Evolutionary conservation across 305 asterid species (phyloP), one percentile per base, ranked within the genome.

Genomic region (Solanum hybrid): DNA sequence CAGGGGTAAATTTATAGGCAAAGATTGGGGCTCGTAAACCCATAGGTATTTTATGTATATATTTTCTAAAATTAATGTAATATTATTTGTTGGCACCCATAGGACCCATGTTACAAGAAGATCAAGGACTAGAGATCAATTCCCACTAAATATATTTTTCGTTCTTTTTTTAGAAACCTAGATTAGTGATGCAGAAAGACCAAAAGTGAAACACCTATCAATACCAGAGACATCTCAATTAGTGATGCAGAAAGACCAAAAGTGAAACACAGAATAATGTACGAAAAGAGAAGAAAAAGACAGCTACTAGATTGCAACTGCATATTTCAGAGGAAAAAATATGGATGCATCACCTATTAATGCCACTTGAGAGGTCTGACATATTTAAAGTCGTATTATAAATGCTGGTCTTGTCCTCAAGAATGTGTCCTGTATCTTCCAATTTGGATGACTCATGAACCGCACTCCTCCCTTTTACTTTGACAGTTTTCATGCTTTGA

Each of bases 341-440:
- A 41, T 27, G 37, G 72, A 82, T 82, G 27, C 38, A 27, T 82
- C 72, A 97, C 99, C 99, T 97, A 91, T 97, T 97, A 88, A 94
- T 61, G 89, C 99, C 99, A 22, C 97, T 96, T 84, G 98, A 93
- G 88, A 97, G 95, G 91, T 97, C 99, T 38, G 99, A 96, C 95
- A 97, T 93, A 93, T 93, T 97, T 92, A 97, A 91, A 41, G 98
- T 97, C 34, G 99, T 96, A 90, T 97, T 97, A 87, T 97, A 97
- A 79, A 97, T 96, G 92, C 95, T 94, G 86, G 93, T 97, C 90
- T 94, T 96, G 79, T 95, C 98, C 94, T 93, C 98, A 75, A 97
- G 98, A 92, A 97, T 95, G 94, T 97, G 99, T 10, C 99, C 99
- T 81, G 96, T 93, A 93, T 96, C 99, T 94, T 97, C 98, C 91